Evolutionary conservation across 176 grass and related monocot species (phyloP).

Genomic region (Saccharum spontaneum): DNA sequence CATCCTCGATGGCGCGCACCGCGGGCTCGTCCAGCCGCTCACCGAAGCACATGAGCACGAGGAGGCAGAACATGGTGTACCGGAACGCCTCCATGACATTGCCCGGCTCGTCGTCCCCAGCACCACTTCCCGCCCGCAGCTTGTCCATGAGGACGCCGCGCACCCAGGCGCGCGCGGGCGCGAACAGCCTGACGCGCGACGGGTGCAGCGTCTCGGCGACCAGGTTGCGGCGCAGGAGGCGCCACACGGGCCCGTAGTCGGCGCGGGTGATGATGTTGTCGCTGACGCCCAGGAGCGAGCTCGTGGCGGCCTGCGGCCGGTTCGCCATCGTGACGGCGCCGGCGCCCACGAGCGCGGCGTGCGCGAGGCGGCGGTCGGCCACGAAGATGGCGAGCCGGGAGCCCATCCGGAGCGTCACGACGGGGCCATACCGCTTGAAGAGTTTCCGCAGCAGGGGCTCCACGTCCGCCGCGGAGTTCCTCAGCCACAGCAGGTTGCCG

Average conservation of each 20-base stretch:
- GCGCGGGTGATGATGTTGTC: conserved; percentile 35
- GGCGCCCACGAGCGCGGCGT: conserved; percentile 39
- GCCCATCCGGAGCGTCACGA: conserved; percentile 40
- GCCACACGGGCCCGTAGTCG: conserved; percentile 54
- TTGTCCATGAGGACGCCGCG: conserved; percentile 32
- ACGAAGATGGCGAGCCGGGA: conserved; percentile 37
- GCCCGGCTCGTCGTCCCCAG: too few relatives aligned
- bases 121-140: not conserved
- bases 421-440: conserved; percentile 42
- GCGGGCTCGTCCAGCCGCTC: conserved; percentile 53
- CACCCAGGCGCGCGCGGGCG: conserved; percentile 38
- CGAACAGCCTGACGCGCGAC: conserved; percentile 44
- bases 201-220: conserved; percentile 45
- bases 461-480: conserved; percentile 19
- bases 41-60: conserved; percentile 77
- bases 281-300: conserved; percentile 20
- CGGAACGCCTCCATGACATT: conserved; percentile 42
- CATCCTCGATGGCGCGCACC: conserved; percentile 38
- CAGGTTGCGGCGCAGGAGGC: conserved; percentile 56
- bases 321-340: conserved; percentile 31
- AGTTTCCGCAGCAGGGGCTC: conserved; percentile 15
- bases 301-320: conserved; percentile 18
- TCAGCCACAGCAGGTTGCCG: conserved; percentile 37
- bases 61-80: conserved; percentile 61
- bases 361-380: conserved; percentile 42